Evolutionary conservation across 257 asterid species (phyloP), one percentile per base, ranked within the genome.

Genomic region (Pogostemon cablin): DNA sequence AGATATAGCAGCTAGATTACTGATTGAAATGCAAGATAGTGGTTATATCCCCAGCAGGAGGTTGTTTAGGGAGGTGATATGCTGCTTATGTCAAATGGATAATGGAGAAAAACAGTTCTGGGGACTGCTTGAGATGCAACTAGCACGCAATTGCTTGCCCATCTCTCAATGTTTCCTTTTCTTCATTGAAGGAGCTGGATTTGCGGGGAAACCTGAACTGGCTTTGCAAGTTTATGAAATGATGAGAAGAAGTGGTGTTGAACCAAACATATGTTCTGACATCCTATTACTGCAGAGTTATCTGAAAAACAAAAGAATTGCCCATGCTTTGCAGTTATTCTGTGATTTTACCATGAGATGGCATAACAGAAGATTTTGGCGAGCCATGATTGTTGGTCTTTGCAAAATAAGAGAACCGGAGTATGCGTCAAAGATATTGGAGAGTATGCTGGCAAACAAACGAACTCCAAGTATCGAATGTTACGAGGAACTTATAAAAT

Each of bases 181-280:
- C 71, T 93, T 93, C 86, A 87, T 93, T 68, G 91, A 81, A 72
- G 99, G 93, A 58, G 98, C 98, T 42, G 96, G 95, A 55, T 88
- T 75, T 75, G 96, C 98, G 2, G 72, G 74, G 67, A 89, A 75
- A 71, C 87, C 86, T 59, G 88, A 85, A 17, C 77, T 88, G 67
- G 95, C 98, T 53, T 65, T 40, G 72, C 81, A 77, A 69, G 88
- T 84, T 32, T 86, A 89, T 63, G 78, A 76, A 71, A 81, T 80
- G 80, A 89, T 93, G 95, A 69, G 9, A 63, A 75, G 72, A 48
- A 67, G 53, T 71, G 90, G 86, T 50, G 35, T 81, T 11, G 7
- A 1, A 56, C 88, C 90, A 49, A 61, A 43, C 69, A 42, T 78
- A 62, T 74, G 25, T 6, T 78, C 90, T 63, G 81, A 81, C 75